Base-by-base conservation (phyloP, 495 filamentous ascomycete genomes). In the Penicillium macrosclerotiorum region DNA sequence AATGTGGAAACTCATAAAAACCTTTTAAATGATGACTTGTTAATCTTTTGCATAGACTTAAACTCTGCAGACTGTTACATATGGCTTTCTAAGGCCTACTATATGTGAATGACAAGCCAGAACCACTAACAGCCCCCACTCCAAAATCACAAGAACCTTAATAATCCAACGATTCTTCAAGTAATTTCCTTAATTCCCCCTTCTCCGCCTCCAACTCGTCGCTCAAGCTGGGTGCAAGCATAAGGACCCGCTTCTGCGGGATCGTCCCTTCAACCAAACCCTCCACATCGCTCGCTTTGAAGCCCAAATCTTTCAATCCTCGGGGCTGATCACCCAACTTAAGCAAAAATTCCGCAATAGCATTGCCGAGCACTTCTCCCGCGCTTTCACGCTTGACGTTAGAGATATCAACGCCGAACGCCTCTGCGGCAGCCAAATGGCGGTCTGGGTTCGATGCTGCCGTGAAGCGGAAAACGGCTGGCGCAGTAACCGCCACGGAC, bases 401-500 rank as follows among this genome's bases (percentile, higher is more conserved):
- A 20, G 78, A 82, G 37, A 91, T 82, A 46, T 98, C 92, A 3
- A 95, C 86, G 1, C 93, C 93, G 44, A 98, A 97, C 0, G 75
- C 80, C 68, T 95, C 90, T 2, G 94, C 93, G 5, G 91, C 94
- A 1, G 79, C 81, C 11, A 97, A 68, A 64, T 98, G 93, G 2
- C 93, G 83, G 8, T 95, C 89, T 0, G 93, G 93, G 55, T 96
- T 95, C 1, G 85, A 89, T 0, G 92, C 75, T 0, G 77, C 94
- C 0, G 92, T 98, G 66, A 97, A 97, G 3, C 78, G 77, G 78
- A 98, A 98, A 7, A 97, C 93, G 0, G 90, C 86, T 0, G 94
- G 93, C 0, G 94, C 91, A 2, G 90, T 93, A 4, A 98, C 92
- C 14, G 93, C 93, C 0, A 98, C 93, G 1, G 84, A 88, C 25